A percentile compares a stretch with the other conserved stretches of the same genome.
Evolutionary conservation across 768 basidiomycete genomes (phyloP).

Genomic region (Xerocomellus chrysenteron): DNA sequence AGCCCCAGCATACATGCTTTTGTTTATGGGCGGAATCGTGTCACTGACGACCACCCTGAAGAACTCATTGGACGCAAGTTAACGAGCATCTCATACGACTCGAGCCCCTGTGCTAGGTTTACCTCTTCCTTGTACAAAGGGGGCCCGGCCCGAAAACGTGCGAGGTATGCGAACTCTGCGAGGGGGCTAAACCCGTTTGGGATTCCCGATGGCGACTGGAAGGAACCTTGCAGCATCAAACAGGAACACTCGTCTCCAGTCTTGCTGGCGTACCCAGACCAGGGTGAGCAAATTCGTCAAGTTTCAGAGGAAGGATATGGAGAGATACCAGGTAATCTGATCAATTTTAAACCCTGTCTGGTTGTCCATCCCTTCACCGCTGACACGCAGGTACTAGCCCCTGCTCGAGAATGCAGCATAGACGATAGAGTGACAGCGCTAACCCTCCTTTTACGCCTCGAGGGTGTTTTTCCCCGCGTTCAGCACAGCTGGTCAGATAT

Average conservation of each 20-base stretch:
- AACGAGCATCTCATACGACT: background rate
- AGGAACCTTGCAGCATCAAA: background rate
- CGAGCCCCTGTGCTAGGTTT: background rate
- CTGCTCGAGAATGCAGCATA: background rate
- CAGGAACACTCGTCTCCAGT: background rate
- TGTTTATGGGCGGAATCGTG: background rate
- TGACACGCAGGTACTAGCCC: background rate
- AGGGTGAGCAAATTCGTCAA: background rate
- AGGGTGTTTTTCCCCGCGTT: background rate
- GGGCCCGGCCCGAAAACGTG: background rate
- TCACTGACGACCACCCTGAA: constrained; percentile 12
- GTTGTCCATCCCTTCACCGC: background rate
- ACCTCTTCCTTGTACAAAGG: background rate
- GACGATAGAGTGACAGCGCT: background rate
- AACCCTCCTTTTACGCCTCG: background rate
- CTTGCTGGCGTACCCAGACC: background rate
- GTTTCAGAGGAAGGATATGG: background rate
- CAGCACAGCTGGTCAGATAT: background rate
- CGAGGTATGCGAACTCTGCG: background rate
- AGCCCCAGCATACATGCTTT: background rate
- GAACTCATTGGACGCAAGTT: background rate
- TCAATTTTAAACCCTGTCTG: too few species aligned
- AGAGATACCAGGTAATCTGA: background rate
- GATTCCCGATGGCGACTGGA: background rate
- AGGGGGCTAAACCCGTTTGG: background rate